phyloP scores from a whole-genome alignment of 768 basidiomycete species.

The Russula sp. region DNA sequence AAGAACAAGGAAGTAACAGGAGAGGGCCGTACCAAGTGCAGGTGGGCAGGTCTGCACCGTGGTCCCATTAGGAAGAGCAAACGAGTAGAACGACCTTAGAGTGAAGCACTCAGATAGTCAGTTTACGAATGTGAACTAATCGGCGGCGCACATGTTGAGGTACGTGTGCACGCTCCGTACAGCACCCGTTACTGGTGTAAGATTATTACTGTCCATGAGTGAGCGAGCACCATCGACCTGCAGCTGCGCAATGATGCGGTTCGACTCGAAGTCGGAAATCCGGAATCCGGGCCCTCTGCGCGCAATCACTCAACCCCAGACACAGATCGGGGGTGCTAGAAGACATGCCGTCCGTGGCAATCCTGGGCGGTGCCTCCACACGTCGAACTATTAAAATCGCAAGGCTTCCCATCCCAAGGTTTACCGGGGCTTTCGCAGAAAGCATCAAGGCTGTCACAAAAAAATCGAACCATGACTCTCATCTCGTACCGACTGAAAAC shows the following conservation, averaged over 20 bases:
- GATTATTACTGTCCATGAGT: constrained; percentile 45
- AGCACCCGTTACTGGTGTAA: constrained; percentile 47
- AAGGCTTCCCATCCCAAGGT: constrained; percentile 56
- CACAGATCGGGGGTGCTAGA: background rate
- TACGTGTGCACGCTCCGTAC: constrained; percentile 69
- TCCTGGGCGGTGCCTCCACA: constrained; percentile 63
- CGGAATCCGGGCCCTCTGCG: constrained; percentile 69
- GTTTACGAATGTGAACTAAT: constrained; percentile 7
- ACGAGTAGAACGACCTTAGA: constrained; percentile 55
- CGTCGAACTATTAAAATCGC: constrained; percentile 67
- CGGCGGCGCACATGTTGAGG: constrained; percentile 52
- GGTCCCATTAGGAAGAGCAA: constrained; percentile 61
- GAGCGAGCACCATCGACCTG: constrained; percentile 65
- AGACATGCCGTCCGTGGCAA: constrained; percentile 61
- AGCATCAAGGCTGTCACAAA: constrained; percentile 48
- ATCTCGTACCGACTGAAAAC: constrained; percentile 26
- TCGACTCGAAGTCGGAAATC: constrained; percentile 70
- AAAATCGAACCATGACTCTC: background rate
- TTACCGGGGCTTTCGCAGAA: constrained; percentile 76
- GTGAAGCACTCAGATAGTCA: background rate
- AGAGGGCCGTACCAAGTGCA: constrained; percentile 52
- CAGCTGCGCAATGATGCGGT: constrained; percentile 59
- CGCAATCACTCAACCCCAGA: constrained; percentile 11
- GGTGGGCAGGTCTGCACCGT: constrained; percentile 68
- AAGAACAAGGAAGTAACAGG: constrained; percentile 11